These are phyloP conservation scores for Pulveroboletus ravenelii DNA, from an alignment of 768 basidiomycete genomes.

Conservation along the genomic window DNA sequence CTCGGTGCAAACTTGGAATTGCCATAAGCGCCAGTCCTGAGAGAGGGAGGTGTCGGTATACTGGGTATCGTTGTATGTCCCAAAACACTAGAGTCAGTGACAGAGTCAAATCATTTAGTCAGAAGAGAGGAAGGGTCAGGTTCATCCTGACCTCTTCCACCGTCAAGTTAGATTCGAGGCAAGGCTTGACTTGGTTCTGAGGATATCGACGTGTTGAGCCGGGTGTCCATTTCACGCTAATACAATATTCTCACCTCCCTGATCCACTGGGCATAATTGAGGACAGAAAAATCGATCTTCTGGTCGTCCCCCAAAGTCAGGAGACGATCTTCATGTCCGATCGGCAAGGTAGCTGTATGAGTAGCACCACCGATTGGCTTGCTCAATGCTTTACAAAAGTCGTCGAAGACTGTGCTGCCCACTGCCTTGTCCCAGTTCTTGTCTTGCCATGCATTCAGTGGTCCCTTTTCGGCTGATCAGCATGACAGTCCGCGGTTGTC, in stretches of 20 bases:
- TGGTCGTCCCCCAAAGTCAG: constrained; percentile 43
- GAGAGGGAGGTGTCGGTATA: constrained; percentile 59
- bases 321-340: constrained; percentile 46
- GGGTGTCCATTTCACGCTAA: neutral
- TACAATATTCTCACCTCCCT: constrained; percentile 46
- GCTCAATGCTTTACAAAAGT: constrained; percentile 59
- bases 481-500: constrained; percentile 15
- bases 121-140: neutral
- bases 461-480: constrained; percentile 35
- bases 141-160: constrained; percentile 46
- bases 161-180: constrained; percentile 40
- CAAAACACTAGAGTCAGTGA: constrained; percentile 64
- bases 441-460: constrained; percentile 73
- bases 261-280: constrained; percentile 77
- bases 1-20: constrained; percentile 88
- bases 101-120: neutral
- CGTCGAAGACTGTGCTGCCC: constrained; percentile 56
- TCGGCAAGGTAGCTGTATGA: constrained; percentile 37
- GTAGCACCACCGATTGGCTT: constrained; percentile 36
- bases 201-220: neutral
- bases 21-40: constrained; percentile 83
- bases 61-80: constrained; percentile 66
- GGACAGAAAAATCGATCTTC: constrained; percentile 51
- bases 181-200: constrained; percentile 54
- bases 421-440: constrained; percentile 83